These are phyloP conservation scores for Hydrangea macrophylla DNA, from an alignment of 148 eudicot species.

Conservation along the genomic window DNA sequence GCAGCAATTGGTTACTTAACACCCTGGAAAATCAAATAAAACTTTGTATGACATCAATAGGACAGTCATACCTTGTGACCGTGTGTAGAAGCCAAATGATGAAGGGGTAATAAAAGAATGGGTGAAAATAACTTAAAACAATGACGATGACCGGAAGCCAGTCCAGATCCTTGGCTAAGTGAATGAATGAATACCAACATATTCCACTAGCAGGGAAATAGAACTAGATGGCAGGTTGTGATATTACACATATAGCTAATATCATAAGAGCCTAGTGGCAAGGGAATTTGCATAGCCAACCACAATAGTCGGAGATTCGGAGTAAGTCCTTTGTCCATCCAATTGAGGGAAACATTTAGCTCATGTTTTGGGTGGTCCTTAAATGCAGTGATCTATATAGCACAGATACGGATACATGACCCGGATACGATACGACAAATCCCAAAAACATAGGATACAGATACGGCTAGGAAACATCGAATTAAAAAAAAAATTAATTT, in stretches of 20 bases:
- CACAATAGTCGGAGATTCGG: not conserved
- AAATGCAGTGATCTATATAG: too few species aligned
- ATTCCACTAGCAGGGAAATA: not conserved
- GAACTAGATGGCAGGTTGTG: not conserved
- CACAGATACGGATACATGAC: too few species aligned
- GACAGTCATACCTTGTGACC: not conserved
- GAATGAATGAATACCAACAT: not conserved
- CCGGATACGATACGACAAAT: too few species aligned
- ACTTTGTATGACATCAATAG: not conserved
- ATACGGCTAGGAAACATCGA: too few species aligned
- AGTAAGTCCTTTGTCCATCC: not conserved
- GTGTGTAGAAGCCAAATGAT: not conserved
- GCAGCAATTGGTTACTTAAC: too few species aligned
- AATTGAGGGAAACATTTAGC: not conserved
- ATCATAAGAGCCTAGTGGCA: not conserved
- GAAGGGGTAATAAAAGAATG: not conserved
- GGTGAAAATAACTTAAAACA: not conserved
- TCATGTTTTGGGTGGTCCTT: too few species aligned
- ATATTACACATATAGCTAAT: not conserved
- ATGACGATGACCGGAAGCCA: not conserved
- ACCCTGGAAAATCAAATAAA: not conserved
- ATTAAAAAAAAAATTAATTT: too few species aligned
- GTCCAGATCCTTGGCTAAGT: conserved; percentile 2
- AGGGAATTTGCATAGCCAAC: not conserved
- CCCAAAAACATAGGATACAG: too few species aligned